phyloP scores from a whole-genome alignment of 31 red algal genomes.

The Endocladia muricata region DNA sequence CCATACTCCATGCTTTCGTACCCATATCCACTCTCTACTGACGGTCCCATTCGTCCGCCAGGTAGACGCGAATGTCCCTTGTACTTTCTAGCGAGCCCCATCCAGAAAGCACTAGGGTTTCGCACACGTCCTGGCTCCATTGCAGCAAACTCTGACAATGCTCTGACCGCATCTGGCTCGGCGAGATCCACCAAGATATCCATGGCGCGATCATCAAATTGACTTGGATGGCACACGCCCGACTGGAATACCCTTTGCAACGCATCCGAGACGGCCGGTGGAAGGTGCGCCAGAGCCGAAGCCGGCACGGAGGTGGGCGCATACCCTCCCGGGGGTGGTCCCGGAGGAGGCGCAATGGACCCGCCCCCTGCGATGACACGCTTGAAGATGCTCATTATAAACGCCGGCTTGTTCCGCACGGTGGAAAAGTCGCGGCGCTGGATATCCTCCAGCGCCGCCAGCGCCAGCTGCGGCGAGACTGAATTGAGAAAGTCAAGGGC shows the following conservation, averaged over 20 bases:
- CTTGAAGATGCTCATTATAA: constrained; percentile 81
- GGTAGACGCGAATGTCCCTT: constrained; percentile 56
- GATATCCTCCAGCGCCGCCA: constrained; percentile 66
- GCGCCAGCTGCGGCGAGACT: constrained; percentile 51
- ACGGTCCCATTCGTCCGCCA: constrained; percentile 22
- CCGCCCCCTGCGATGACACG: constrained; percentile 59
- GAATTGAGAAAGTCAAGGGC: constrained; percentile 67
- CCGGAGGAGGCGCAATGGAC: not conserved
- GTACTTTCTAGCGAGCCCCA: constrained; percentile 80
- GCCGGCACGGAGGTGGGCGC: constrained; percentile 68
- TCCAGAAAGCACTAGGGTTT: constrained; percentile 92
- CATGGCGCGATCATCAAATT: constrained; percentile 93
- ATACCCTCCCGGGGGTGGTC: constrained; percentile 1
- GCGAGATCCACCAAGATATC: constrained; percentile 83
- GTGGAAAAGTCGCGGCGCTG: constrained; percentile 68
- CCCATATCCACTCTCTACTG: not conserved
- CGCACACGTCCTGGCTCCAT: constrained; percentile 80
- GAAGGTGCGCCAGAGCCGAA: constrained; percentile 77
- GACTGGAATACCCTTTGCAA: constrained; percentile 81
- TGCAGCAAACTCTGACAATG: constrained; percentile 85
- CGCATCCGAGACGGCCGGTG: constrained; percentile 62
- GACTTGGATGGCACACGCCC: constrained; percentile 86
- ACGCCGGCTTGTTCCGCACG: constrained; percentile 79
- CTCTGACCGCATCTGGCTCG: constrained; percentile 71
- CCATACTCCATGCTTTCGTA: constrained; percentile 1